Percentiles rank a stretch among this genome's conserved stretches.
These are phyloP conservation scores for Hypsizygus marmoreus DNA, from an alignment of 768 basidiomycete genomes.

Conservation along the genomic window DNA sequence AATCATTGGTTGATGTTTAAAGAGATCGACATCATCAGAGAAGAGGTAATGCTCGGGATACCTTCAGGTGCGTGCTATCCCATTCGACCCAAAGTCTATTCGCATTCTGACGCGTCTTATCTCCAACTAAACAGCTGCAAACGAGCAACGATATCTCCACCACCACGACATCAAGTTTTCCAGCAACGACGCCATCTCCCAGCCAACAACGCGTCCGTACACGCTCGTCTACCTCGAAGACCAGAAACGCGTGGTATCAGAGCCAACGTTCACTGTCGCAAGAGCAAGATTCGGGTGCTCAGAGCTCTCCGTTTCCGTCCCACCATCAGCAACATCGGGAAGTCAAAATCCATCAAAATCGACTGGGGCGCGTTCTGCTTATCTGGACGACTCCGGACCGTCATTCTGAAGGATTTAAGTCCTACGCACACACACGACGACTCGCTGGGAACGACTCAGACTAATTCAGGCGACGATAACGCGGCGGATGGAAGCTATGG, in stretches of 20 bases:
- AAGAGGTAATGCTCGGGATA: constrained; percentile 91
- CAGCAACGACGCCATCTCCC: constrained; percentile 97
- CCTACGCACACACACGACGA: constrained; percentile 92
- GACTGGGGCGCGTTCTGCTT: constrained; percentile 92
- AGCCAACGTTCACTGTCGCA: constrained; percentile 85
- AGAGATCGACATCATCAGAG: constrained; percentile 69
- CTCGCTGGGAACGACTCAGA: constrained; percentile 92
- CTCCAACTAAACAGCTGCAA: constrained; percentile 91
- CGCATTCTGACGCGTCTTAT: constrained; percentile 89
- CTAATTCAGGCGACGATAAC: constrained; percentile 96
- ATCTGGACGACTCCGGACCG: constrained; percentile 88
- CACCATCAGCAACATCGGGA: constrained; percentile 93
- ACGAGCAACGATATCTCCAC: constrained; percentile 94
- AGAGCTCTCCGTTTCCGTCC: constrained; percentile 88
- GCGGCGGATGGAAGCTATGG: constrained; percentile 94
- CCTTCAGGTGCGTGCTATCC: constrained; percentile 84
- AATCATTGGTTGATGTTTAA: constrained; percentile 92
- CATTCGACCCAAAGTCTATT: constrained; percentile 82
- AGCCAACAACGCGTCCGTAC: constrained; percentile 85
- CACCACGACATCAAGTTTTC: constrained; percentile 89
- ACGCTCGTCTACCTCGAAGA: constrained; percentile 93
- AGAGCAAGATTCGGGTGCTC: constrained; percentile 91
- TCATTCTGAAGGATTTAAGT: constrained; percentile 93
- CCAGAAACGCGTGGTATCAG: constrained; percentile 92
- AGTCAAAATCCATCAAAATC: constrained; percentile 85